These are phyloP conservation scores for Sordaria brevicollis DNA, from an alignment of 495 filamentous ascomycete genomes.

Conservation along the genomic window DNA sequence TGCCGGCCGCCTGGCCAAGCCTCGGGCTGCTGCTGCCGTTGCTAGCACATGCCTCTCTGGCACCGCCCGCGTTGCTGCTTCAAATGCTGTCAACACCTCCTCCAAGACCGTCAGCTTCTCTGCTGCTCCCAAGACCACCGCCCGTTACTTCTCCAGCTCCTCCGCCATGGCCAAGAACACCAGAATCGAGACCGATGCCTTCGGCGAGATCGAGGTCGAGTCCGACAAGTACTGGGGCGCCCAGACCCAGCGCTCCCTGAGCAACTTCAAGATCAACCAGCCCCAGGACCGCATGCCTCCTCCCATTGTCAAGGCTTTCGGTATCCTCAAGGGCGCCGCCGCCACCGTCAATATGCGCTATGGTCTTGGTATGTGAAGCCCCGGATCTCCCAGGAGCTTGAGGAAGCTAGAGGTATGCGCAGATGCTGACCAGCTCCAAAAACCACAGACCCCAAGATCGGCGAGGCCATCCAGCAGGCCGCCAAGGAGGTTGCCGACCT, in stretches of 20 bases:
- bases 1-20: constrained; percentile 26
- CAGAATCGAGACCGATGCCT: constrained; percentile 89
- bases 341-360: constrained; percentile 92
- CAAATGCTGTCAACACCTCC: constrained; percentile 11
- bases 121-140: not conserved
- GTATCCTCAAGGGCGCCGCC: constrained; percentile 94
- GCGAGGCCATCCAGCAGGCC: constrained; percentile 88
- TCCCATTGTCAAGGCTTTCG: constrained; percentile 84
- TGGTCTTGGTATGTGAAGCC: constrained; percentile 67
- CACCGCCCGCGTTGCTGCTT: constrained; percentile 6
- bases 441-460: constrained; percentile 70
- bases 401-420: not conserved
- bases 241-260: constrained; percentile 92
- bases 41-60: constrained; percentile 26
- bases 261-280: constrained; percentile 98
- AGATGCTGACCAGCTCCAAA: constrained; percentile 10
- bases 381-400: constrained; percentile 3
- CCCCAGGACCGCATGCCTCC: constrained; percentile 97
- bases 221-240: constrained; percentile 98
- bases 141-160: constrained; percentile 33
- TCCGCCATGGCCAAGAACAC: constrained; percentile 42
- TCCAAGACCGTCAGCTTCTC: constrained; percentile 1
- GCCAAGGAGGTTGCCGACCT: constrained; percentile 86
- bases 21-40: constrained; percentile 29
- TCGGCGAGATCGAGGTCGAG: constrained; percentile 88